Evolutionary conservation across 1,139 yeast genomes (phyloP), one percentile per base, ranked within the genome.

Genomic region (Geotrichum aggregatum): DNA sequence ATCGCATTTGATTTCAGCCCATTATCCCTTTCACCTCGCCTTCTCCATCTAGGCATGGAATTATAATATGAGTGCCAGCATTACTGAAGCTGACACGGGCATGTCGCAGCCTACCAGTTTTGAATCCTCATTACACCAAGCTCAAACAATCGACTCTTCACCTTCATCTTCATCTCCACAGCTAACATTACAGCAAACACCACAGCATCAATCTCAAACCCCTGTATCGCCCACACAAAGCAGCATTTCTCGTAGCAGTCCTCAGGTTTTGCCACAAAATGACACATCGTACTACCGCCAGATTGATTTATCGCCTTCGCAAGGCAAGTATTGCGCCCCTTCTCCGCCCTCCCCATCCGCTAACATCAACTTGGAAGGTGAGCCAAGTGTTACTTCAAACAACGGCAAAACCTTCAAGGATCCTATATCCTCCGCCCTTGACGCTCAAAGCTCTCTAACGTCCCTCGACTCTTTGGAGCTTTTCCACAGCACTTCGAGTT

Each of bases 41-140:
- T 13, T 24, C 26, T 43, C 19, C 47, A 21, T 19, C 39, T 24
- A 30, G 33, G 45, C 35, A 43, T 43, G 47, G 14, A 26, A 16
- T 11, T 33, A 31, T 43, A 43, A 31, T 33, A 43, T 43, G 47
- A 43, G 39, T 19, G 39, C 47, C 13, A 43, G 47, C 39, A 33
- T 43, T 18, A 19, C 47, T 43, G 39, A 33, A 43, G 38, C 28
- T 34, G 47, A 43, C 39, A 14, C 45, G 16, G 30, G 38, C 28
- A 6, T 7, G 31, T 14, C 38, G 35, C 39, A 13, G 30, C 31
- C 39, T 13, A 2, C 18, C 6, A 14, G n/a, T 18, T 16, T 19
- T 7, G 33, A 18, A 3, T 10, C 18, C 19, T 33, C 38, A 3
- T 10, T 19, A n/a, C 47, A 18, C 21, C 38, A 43, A 30, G 21